Evolutionary conservation across 2,329 filamentous ascomycete species (phyloP).

Genomic region (Aspergillus phoenicis): DNA sequence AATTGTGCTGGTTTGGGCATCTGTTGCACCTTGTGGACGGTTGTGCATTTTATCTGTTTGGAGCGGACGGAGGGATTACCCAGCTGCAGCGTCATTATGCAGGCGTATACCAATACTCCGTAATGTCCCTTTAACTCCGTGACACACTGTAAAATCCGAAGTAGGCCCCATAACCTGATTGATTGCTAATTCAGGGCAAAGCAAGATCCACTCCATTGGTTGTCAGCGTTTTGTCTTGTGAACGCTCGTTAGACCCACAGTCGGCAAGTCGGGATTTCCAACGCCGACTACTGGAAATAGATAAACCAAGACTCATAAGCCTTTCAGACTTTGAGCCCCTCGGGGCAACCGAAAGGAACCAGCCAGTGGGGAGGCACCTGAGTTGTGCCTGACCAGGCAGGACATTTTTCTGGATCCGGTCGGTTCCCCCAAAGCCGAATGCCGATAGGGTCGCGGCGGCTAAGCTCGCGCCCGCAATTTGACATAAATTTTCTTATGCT

Average conservation of each 20-base stretch:
- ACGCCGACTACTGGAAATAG: not conserved
- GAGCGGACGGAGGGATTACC: not conserved
- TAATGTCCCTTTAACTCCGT: too few relatives aligned
- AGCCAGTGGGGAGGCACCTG: not conserved
- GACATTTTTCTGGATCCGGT: not conserved
- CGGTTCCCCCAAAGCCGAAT: not conserved
- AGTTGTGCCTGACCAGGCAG: not conserved
- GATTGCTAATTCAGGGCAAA: not conserved
- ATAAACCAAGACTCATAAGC: too few relatives aligned
- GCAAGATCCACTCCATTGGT: not conserved
- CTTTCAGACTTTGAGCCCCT: not conserved
- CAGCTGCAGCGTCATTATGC: too few relatives aligned
- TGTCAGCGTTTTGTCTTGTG: not conserved
- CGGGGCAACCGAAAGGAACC: not conserved
- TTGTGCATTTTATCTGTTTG: not conserved
- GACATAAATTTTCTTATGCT: not conserved
- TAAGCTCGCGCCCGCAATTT: not conserved
- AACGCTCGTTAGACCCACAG: not conserved
- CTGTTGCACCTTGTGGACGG: not conserved
- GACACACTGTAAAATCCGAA: too few relatives aligned
- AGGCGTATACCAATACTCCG: too few relatives aligned
- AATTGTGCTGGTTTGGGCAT: not conserved
- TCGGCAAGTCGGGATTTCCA: not conserved
- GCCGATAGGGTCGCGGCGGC: not conserved
- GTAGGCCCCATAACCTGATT: not conserved